Conservation (phyloP, 345 rosid genomes). For the Reutealis trisperma region DNA sequence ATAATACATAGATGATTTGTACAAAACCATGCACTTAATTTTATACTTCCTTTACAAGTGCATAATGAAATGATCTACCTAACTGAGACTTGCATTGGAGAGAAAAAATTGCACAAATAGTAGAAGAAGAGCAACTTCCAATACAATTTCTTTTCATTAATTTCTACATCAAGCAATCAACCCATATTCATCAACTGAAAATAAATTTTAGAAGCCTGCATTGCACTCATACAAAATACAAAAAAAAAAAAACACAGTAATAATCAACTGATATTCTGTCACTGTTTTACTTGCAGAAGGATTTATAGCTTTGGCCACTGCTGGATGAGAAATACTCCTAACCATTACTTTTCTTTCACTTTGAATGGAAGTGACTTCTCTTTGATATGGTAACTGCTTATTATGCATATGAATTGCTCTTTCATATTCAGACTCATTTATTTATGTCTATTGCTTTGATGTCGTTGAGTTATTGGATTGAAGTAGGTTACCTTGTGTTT, state of each 20-base stretch:
- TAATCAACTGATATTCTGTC: not conserved
- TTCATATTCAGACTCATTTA: conserved; percentile 1
- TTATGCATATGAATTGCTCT: not conserved
- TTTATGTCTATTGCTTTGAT: conserved; percentile 22
- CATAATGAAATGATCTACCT: no score
- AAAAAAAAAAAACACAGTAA: not conserved
- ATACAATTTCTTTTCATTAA: conserved; percentile 3
- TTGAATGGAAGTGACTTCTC: not conserved
- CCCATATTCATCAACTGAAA: conserved; percentile 21
- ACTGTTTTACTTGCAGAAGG: conserved; percentile 1
- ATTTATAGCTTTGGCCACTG: conserved; percentile 14
- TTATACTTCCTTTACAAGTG: no score
- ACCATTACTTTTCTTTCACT: conserved; percentile 6
- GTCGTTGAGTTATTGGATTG: conserved; percentile 36
- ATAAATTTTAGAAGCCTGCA: conserved; percentile 11
- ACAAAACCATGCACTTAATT: no score
- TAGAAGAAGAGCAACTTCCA: not conserved
- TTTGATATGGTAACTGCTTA: not conserved
- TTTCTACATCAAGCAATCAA: conserved; percentile 28
- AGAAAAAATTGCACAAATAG: not conserved
- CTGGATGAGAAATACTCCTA: not conserved
- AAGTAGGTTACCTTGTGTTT: conserved; percentile 36
- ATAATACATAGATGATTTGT: no score
- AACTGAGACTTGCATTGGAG: no score
- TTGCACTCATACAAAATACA: not conserved